Conservation (phyloP, 371 early-diverging fungal genomes). For the Mucor mucedo region DNA sequence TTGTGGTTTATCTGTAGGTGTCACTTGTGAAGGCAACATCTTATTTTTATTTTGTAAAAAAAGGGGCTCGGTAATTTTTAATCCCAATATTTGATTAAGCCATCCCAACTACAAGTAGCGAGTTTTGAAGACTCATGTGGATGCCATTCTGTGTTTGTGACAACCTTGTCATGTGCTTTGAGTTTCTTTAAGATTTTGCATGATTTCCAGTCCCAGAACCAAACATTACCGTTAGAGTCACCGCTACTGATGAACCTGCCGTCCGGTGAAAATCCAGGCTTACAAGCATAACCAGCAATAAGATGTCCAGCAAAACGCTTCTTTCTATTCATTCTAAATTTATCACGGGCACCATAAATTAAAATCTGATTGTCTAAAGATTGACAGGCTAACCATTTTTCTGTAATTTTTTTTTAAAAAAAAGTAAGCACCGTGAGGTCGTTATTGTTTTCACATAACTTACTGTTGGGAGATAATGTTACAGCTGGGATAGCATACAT, state of each 20-base stretch:
- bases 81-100: conserved; percentile 92
- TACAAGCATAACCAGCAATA: conserved; percentile 95
- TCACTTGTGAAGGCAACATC: background rate
- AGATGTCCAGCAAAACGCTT: conserved; percentile 93
- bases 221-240: conserved; percentile 91
- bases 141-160: conserved; percentile 92
- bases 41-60: background rate
- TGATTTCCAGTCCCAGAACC: conserved; percentile 98
- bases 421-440: conserved; percentile 18
- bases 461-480: conserved; percentile 85
- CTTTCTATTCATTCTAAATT: conserved; percentile 88
- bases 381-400: conserved; percentile 93
- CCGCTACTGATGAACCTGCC: conserved; percentile 89
- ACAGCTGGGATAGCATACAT: conserved; percentile 97
- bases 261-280: conserved; percentile 92
- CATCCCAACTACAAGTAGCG: conserved; percentile 96
- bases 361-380: conserved; percentile 95
- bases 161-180: conserved; percentile 90
- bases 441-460: conserved; percentile 30
- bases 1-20: background rate
- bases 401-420: conserved; percentile 41
- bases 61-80: conserved; percentile 32
- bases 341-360: conserved; percentile 85
- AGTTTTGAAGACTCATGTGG: conserved; percentile 94
- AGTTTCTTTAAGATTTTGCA: conserved; percentile 82